These are phyloP conservation scores for Phytopythium aichiense DNA, from an alignment of 352 stramenopile genomes.

Conservation along the genomic window DNA sequence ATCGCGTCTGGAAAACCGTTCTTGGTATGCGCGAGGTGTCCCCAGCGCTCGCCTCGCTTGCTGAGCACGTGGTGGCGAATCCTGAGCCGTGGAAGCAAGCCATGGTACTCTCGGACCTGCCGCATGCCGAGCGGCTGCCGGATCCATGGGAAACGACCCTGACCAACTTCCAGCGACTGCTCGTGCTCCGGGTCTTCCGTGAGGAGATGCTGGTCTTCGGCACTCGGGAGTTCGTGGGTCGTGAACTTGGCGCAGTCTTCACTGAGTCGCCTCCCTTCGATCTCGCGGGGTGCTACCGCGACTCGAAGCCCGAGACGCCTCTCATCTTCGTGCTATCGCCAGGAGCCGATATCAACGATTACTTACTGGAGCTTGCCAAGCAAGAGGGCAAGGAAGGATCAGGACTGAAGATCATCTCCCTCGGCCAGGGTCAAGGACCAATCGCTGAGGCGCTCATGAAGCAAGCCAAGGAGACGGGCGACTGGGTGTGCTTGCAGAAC, in stretches of 20 bases:
- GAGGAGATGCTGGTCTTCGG: conserved; percentile 90
- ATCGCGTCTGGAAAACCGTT: conserved; percentile 72
- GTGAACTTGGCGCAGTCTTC: conserved; percentile 80
- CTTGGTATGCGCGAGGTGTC: conserved; percentile 67
- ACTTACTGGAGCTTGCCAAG: conserved; percentile 88
- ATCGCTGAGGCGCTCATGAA: conserved; percentile 91
- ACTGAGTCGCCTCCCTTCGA: conserved; percentile 91
- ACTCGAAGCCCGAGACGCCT: conserved; percentile 89
- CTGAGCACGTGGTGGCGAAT: conserved; percentile 38
- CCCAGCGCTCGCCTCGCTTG: conserved; percentile 40
- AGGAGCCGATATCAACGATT: conserved; percentile 93
- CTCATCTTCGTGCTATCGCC: conserved; percentile 93
- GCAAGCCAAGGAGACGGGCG: conserved; percentile 83
- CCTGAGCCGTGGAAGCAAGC: conserved; percentile 65
- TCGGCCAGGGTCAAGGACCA: conserved; percentile 92
- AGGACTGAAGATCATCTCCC: conserved; percentile 90
- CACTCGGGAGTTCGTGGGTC: conserved; percentile 79
- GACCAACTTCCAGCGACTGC: conserved; percentile 86
- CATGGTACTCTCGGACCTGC: conserved; percentile 75
- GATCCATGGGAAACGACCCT: conserved; percentile 66
- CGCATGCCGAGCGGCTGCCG: conserved; percentile 69
- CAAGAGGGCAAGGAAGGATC: conserved; percentile 86
- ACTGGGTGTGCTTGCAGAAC: conserved; percentile 96
- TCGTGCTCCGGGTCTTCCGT: conserved; percentile 87
- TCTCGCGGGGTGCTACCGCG: conserved; percentile 87